Evolutionary conservation across 768 basidiomycete genomes (phyloP).

Genomic region (Russula sp.): DNA sequence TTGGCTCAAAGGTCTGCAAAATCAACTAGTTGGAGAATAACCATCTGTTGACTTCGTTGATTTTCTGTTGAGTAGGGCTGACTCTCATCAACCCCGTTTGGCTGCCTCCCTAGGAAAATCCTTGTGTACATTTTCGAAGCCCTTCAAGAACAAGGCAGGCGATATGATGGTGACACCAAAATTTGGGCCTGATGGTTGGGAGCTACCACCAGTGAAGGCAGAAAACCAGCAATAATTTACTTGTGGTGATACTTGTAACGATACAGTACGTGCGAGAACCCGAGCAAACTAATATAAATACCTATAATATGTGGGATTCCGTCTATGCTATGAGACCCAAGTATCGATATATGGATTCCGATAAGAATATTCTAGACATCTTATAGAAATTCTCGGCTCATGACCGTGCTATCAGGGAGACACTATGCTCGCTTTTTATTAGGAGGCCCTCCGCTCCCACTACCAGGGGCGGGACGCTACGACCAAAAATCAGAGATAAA

Average conservation of each 20-base stretch:
- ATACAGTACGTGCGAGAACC: constrained; percentile 17
- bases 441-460: constrained; percentile 13
- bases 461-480: constrained; percentile 16
- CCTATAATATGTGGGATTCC: neutral
- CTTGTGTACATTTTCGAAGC: constrained; percentile 88
- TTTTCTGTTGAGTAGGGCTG: constrained; percentile 47
- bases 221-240: constrained; percentile 24
- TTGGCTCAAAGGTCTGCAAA: constrained; percentile 71
- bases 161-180: constrained; percentile 72
- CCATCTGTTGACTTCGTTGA: neutral
- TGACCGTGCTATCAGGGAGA: neutral
- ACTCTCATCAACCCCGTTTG: constrained; percentile 87
- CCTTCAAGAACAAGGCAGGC: constrained; percentile 64
- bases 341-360: neutral
- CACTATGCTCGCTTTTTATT: constrained; percentile 19
- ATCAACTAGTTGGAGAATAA: constrained; percentile 5
- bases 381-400: neutral
- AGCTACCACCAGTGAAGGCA: constrained; percentile 65
- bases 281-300: neutral
- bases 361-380: neutral
- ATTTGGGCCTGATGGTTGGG: constrained; percentile 85
- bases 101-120: constrained; percentile 74
- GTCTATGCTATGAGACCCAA: neutral
- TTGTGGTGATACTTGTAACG: neutral
- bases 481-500: constrained; percentile 19